Base-by-base conservation (phyloP, 2,329 filamentous ascomycete species). In the Zymoseptoria ardabiliae region DNA sequence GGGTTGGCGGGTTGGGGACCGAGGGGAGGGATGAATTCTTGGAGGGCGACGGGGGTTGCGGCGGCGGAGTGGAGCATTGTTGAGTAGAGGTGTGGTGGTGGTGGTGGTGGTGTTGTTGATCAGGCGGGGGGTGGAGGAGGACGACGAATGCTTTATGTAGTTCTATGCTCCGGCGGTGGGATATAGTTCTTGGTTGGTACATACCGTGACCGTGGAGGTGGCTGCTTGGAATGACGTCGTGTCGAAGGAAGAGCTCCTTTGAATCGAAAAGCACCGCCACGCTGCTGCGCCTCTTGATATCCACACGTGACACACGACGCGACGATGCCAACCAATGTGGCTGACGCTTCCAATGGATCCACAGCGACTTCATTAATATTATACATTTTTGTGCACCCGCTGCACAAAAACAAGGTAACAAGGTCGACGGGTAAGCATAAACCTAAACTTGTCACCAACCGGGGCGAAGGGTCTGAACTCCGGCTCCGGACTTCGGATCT, bases 1-100 rank as follows among this genome's bases (percentile, higher is more conserved):
- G 62, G 25, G 30, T 61, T 62, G n/a, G 59, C 35, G 53, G 68
- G 56, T 66, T 71, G 69, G 10, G 70, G 70, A 1, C 71, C 71
- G 3, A 73, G 64, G 3, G 67, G 64, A 11, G 69, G 68, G 52
- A 64, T 63, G 59, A 71, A 68, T 48, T 69, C 20, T n/a, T 28
- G 21, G 3, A 53, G 21, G 7, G 50, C 8, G 4, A 53, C 11
- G 3, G 50, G 23, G 5, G 2, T 3, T 3, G 23, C 23, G n/a
- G n/a, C 11, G 35, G 35, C 35, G 35, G 35, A 13, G 35, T 41
- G 35, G 11, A 41, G 11, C 35, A 41, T 41, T 5, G 28, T 41
- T 13, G 23, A 25, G 11, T 30, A 11, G 35, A 17, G 4, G 35
- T 41, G 11, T 17, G 11, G 11, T 5, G 35, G 35, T 13, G 11